Percentiles rank a stretch among this genome's conserved stretches.
These are phyloP conservation scores for Aristolochia fimbriata DNA, from an alignment of 164 flowering plant genomes.

Conservation along the genomic window DNA sequence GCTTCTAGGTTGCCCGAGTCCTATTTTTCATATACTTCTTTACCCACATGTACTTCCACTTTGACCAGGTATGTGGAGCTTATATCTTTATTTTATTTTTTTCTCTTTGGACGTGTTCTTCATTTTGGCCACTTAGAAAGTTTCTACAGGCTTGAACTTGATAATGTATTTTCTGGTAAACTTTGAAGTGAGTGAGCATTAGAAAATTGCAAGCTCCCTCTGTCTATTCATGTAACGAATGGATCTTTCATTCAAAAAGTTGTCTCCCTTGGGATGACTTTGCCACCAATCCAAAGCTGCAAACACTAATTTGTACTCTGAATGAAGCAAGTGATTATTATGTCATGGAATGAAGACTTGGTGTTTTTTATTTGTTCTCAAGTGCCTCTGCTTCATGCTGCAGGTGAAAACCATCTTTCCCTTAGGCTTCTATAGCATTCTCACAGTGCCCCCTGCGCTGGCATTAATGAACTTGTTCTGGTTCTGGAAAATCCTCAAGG, in stretches of 20 bases:
- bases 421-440: conserved; percentile 53
- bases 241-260: no score
- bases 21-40: conserved; percentile 52
- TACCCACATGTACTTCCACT: conserved; percentile 49
- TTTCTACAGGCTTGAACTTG: no score
- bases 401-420: conserved; percentile 53
- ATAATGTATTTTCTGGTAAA: no score
- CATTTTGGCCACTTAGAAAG: no score
- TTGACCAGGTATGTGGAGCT: conserved; percentile 39
- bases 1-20: conserved; percentile 56
- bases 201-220: no score
- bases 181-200: no score
- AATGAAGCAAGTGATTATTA: no score
- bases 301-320: no score
- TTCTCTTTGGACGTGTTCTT: not conserved
- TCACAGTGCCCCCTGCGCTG: conserved; percentile 36
- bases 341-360: no score
- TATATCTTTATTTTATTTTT: not conserved
- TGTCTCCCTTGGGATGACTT: no score
- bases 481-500: conserved; percentile 73
- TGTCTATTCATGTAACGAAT: no score
- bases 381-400: not conserved
- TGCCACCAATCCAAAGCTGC: no score
- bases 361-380: not conserved
- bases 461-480: conserved; percentile 50